phyloP scores from a whole-genome alignment of 228 moss, liverwort and hornwort species.

The Sphagnum magellanicum region DNA sequence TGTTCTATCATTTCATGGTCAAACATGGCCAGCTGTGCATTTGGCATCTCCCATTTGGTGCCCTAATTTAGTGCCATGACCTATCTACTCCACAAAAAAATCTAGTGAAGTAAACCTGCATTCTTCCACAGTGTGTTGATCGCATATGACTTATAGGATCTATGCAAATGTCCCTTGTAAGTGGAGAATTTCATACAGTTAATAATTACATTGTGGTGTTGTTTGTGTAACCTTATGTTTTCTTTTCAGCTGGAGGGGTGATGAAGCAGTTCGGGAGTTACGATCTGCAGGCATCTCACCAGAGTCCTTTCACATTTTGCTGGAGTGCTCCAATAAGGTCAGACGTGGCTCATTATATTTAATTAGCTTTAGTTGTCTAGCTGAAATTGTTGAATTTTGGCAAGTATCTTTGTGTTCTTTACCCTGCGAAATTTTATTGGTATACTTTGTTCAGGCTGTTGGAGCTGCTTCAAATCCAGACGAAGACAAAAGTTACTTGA shows the following conservation, averaged over 20 bases:
- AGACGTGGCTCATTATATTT: not conserved
- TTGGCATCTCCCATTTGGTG: too few species aligned
- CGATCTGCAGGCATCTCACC: slow-evolving; percentile 56
- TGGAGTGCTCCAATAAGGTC: slow-evolving; percentile 48
- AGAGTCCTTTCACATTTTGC: slow-evolving; percentile 49
- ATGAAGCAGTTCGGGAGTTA: slow-evolving; percentile 57
- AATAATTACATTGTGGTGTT: too few species aligned
- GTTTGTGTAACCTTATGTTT: too few species aligned
- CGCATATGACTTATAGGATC: too few species aligned
- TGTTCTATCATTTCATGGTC: too few species aligned
- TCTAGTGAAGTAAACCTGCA: too few species aligned
- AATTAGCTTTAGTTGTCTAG: not conserved
- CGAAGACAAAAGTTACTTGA: slow-evolving; percentile 40
- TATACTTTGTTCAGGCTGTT: slow-evolving; percentile 35
- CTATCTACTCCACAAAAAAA: too few species aligned
- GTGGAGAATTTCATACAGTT: too few species aligned
- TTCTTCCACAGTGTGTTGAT: too few species aligned
- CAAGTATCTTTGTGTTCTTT: not conserved
- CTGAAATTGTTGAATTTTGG: not conserved
- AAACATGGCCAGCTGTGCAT: too few species aligned
- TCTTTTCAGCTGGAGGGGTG: slow-evolving; percentile 52
- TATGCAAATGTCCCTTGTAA: too few species aligned
- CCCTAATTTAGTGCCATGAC: too few species aligned
- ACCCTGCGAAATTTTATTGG: not conserved
- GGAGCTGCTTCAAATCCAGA: slow-evolving; percentile 48